Evolutionary conservation across 2,329 filamentous ascomycete species (phyloP).

Genomic region (Thermoascus crustaceus): DNA sequence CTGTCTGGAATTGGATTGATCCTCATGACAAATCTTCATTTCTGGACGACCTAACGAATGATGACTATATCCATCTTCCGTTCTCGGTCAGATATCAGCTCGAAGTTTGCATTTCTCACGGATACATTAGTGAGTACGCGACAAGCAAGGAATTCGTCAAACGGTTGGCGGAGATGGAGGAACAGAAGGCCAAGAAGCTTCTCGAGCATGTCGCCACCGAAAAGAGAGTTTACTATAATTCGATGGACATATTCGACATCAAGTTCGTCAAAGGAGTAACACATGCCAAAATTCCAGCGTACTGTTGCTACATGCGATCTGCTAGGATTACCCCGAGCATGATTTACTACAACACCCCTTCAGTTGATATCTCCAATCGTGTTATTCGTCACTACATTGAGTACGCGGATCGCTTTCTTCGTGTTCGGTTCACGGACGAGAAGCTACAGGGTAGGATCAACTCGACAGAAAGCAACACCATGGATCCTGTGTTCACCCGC

Average conservation of each 20-base stretch:
- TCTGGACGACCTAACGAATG: constrained; percentile 26
- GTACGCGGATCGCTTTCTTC: constrained; percentile 70
- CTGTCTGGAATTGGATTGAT: constrained; percentile 36
- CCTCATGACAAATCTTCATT: constrained; percentile 22
- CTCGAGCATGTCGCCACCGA: constrained; percentile 67
- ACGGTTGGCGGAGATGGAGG: constrained; percentile 47
- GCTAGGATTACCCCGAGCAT: constrained; percentile 77
- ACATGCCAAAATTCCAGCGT: constrained; percentile 52
- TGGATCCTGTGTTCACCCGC: constrained; percentile 65
- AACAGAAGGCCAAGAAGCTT: constrained; percentile 52
- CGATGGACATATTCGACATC: constrained; percentile 62
- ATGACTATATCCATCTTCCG: constrained; percentile 40
- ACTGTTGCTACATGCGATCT: constrained; percentile 69
- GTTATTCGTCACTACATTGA: constrained; percentile 65
- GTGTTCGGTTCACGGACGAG: constrained; percentile 86
- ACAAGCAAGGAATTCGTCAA: constrained; percentile 60
- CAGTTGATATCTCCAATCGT: constrained; percentile 79
- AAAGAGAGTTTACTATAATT: constrained; percentile 55
- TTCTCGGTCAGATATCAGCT: constrained; percentile 81
- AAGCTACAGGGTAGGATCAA: constrained; percentile 54
- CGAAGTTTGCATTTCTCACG: constrained; percentile 83
- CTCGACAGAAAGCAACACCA: constrained; percentile 46
- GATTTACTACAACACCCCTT: constrained; percentile 67
- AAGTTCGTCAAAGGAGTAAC: constrained; percentile 38
- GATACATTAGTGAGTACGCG: constrained; percentile 66